phyloP scores from a whole-genome alignment of 1,139 yeast species.

The Hansenula sp. region DNA sequence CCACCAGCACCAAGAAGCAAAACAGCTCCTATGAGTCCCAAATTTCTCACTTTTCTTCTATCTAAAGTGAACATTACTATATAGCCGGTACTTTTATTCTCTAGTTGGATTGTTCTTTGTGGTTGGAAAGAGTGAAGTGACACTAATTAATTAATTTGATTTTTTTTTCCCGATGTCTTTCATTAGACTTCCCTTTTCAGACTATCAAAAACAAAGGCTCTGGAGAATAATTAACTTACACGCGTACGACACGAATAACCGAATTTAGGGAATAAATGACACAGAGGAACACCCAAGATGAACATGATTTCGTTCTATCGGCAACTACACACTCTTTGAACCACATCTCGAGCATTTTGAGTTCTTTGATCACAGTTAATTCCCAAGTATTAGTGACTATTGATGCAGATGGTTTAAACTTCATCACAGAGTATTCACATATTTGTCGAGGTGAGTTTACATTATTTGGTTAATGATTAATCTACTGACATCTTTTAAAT shows the following conservation, averaged over 20 bases:
- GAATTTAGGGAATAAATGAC: too few relatives aligned
- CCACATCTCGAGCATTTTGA: slow-evolving; percentile 20
- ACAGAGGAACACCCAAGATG: background rate
- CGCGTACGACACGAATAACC: too few relatives aligned
- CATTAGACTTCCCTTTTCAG: background rate
- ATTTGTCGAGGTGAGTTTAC: slow-evolving; percentile 21
- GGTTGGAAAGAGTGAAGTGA: too few relatives aligned
- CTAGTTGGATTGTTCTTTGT: too few relatives aligned
- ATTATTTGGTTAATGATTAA: background rate
- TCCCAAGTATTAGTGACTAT: slow-evolving; percentile 24
- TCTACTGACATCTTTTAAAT: background rate
- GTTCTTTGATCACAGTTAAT: slow-evolving; percentile 15
- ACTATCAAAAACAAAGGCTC: background rate
- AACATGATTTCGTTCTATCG: slow-evolving; percentile 11
- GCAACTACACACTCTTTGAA: slow-evolving; percentile 20
- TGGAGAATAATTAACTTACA: background rate
- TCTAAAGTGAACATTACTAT: background rate
- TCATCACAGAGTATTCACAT: slow-evolving; percentile 31
- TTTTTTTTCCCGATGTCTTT: background rate
- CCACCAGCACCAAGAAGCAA: slow-evolving; percentile 8
- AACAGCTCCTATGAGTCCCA: slow-evolving; percentile 4
- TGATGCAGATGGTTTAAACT: slow-evolving; percentile 33
- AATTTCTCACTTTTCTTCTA: background rate
- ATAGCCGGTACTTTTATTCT: too few relatives aligned
- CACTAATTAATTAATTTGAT: too few relatives aligned